phyloP scores from a whole-genome alignment of 345 rosid species.

The Psidium guajava region DNA sequence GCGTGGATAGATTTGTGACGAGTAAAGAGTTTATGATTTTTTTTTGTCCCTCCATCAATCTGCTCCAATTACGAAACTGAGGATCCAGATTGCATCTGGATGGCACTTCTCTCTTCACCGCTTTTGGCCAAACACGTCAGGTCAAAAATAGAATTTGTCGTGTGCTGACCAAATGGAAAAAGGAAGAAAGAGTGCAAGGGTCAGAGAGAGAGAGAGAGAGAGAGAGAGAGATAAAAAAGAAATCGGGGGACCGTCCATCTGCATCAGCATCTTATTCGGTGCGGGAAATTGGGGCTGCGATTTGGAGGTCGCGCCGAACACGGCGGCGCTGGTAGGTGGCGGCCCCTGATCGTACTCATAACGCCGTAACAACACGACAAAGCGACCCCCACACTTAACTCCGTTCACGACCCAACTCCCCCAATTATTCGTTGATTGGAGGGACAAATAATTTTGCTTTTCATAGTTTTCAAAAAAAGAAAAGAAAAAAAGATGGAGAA shows the following conservation, averaged over 20 bases:
- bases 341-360: neutral
- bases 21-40: neutral
- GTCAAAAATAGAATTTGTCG: neutral
- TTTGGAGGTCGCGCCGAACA: constrained; percentile 1
- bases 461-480: neutral
- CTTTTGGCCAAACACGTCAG: neutral
- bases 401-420: neutral
- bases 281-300: constrained; percentile 2
- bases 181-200: neutral
- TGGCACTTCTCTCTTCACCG: neutral
- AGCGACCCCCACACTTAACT: neutral
- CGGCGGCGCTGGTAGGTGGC: constrained; percentile 4
- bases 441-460: neutral
- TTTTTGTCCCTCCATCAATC: neutral
- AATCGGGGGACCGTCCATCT: neutral
- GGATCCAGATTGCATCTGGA: neutral
- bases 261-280: neutral
- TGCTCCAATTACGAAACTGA: neutral
- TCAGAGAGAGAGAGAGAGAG: neutral
- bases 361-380: neutral
- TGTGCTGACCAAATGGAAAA: neutral
- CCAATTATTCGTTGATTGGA: neutral
- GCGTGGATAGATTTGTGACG: too few species aligned
- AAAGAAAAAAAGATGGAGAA: neutral
- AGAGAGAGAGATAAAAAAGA: neutral